Base-by-base conservation (phyloP, 2,329 filamentous ascomycete species). In the Waltergamsia citrina region DNA sequence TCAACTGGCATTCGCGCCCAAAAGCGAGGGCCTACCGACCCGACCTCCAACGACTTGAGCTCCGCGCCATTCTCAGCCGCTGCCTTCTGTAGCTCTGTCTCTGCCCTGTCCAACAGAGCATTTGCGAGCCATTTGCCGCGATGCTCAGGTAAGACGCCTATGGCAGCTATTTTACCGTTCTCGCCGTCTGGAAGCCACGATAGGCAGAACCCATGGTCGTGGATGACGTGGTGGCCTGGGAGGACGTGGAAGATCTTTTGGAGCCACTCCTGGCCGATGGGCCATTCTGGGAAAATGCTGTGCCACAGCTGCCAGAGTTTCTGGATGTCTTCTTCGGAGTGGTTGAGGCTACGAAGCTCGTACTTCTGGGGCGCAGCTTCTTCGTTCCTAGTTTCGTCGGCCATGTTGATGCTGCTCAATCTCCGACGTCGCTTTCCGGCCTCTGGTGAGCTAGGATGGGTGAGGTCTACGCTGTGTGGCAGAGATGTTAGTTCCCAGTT, bases 221-320 rank as follows among this genome's bases (percentile, higher is more conserved):
- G 32, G 7, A 33, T 11, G 14, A n/a, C n/a, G 26, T 33, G 21
- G 14, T 24, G n/a, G 23, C 32, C 32, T 8, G 32, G 22, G 10
- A 33, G 20, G 5, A 25, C 14, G n/a, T 23, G 36, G 0, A 49
- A 24, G 7, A 49, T 23, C 5, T 30, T 37, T 12, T 21, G 2
- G 7, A 49, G 20, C 0, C 46, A 36, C 0, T 20, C 3, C 7
- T 32, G 18, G 1, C 38, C 40, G 5, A 49, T 41, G 0, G 39
- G 40, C 46, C 46, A 49, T 12, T 37, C 23, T 2, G 43, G 35
- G 4, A 49, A 49, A 23, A 49, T 37, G 10, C 9, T 11, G 1
- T 47, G 41, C 46, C 46, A 49, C 17, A 49, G 16, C 2, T 39
- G 17, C 37, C 40, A 46, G 30, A 44, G 21, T 12, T 38, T 32